Evolutionary conservation across 352 stramenopile species (phyloP), one percentile per base, ranked within the genome.

Genomic region (Thraustochytrium striatum): DNA sequence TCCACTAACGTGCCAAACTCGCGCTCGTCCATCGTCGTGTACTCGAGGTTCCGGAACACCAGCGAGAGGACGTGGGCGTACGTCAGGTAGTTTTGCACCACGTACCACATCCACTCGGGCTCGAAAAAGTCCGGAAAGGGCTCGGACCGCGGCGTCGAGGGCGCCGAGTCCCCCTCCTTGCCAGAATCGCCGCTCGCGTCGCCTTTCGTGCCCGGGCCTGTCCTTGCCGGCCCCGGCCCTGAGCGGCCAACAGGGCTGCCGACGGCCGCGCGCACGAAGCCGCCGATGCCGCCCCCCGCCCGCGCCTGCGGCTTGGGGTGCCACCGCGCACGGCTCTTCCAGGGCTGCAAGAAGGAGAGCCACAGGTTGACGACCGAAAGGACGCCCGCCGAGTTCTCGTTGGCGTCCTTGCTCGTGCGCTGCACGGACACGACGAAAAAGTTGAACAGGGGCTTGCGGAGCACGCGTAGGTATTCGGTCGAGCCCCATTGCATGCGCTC

Each of bases 91-190:
- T 75, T 58, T 28, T 75, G 65, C 11, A 75, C 32, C 28, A 75
- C 65, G 52, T 61, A 75, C 65, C 65, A 75, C 65, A 75, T 75
- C 65, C 65, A 75, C n/a, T 58, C 30, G 13, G 65, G 44, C 44
- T 75, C 65, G 35, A 62, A 75, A 19, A 19, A 36, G 16, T 55
- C 47, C 47, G n/a, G n/a, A n/a, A n/a, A n/a, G n/a, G n/a, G n/a
- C n/a, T n/a, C n/a, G n/a, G n/a, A n/a, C n/a, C n/a, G n/a, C n/a
- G 8, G 53, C 33, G 33, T 33, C 58, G 58, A 69, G 0, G 28
- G 58, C 33, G 58, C 28, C 11, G 28, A 25, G 13, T 16, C n/a
- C 25, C 58, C 33, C 19, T 33, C 57, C 25, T 32, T 62, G 57
- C 16, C 2, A 1, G 58, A 13, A 13, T 69, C 58, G 28, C 11